Evolutionary conservation across 164 flowering plant species (phyloP), one percentile per base, ranked within the genome.

Genomic region (Magnolia sinica): DNA sequence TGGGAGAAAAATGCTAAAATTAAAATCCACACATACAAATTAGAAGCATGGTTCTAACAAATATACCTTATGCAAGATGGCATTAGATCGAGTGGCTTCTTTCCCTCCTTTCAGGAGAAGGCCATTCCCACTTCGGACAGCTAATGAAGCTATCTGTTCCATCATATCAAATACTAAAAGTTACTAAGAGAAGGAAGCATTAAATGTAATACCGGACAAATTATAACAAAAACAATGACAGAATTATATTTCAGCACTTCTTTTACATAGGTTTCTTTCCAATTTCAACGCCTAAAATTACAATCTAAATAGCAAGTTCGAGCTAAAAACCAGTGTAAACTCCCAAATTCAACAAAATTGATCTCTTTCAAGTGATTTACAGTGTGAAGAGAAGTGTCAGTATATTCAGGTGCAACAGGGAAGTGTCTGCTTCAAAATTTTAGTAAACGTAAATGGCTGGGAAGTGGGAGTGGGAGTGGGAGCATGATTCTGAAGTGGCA

Each of bases 91-190:
- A 79, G 80, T 89, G 16, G 99, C 99, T 86, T 96, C 99, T 76
- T 96, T 96, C 70, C 98, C 99, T 50, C 99, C 99, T 85, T 96
- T 96, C 87, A 96, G 76, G 55, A 96, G 89, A 74, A 96, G 96
- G 45, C 98, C 98, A 86, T 96, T 96, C 76, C 99, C 98, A 84
- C 93, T 91, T 58, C 97, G 89, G 72, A 96, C 81, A 71, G 99
- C 99, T 77, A 96, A 83, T 76, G 99, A 92, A 74, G 99, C 98
- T 76, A 96, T 96, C 99, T 96, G 75, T 80, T 65, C 68, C 59
- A 65, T 20, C 18, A 50, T 45, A 50, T 70, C 27, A 19, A 49
- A 55, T 55, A 55, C 2, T 55, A 55, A 55, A 16, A 55, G 13
- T 55, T 37, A 55, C 10, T 2, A 55, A 55, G 13, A 16, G 19